These are phyloP conservation scores for Setaria italica DNA, from an alignment of 202 grass and related monocot species.

Conservation along the genomic window DNA sequence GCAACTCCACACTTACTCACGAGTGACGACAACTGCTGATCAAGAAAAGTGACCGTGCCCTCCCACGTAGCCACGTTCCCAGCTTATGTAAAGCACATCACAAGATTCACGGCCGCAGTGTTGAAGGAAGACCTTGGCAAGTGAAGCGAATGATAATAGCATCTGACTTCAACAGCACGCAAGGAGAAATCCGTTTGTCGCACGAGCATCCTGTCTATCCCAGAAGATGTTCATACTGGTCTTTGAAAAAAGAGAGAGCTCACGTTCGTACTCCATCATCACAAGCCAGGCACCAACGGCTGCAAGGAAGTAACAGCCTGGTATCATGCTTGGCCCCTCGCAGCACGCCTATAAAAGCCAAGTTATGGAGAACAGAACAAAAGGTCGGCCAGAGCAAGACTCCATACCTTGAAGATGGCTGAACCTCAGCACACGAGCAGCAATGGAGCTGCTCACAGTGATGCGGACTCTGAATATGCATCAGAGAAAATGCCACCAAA, in stretches of 20 bases:
- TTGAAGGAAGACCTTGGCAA: conserved; percentile 31
- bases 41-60: conserved; percentile 24
- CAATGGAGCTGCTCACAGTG: conserved; percentile 39
- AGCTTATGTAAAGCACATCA: conserved; percentile 23
- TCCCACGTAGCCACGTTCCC: conserved; percentile 25
- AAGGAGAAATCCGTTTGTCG: conserved; percentile 6
- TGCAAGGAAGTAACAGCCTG: neutral
- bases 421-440: conserved; percentile 36
- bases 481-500: conserved; percentile 20
- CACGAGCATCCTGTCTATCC: conserved; percentile 30
- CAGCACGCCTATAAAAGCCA: conserved; percentile 46
- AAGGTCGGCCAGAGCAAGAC: conserved; percentile 20
- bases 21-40: neutral
- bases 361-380: conserved; percentile 22
- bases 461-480: conserved; percentile 18
- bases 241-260: neutral
- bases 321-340: conserved; percentile 16
- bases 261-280: conserved; percentile 13
- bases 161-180: conserved; percentile 30
- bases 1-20: conserved; percentile 8
- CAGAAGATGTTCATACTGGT: conserved; percentile 29
- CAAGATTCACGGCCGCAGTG: conserved; percentile 12
- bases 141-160: conserved; percentile 13
- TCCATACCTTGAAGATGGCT: conserved; percentile 43
- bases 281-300: neutral